Conservation (phyloP, 208 protist species). For the Leishmania amazonensis region DNA sequence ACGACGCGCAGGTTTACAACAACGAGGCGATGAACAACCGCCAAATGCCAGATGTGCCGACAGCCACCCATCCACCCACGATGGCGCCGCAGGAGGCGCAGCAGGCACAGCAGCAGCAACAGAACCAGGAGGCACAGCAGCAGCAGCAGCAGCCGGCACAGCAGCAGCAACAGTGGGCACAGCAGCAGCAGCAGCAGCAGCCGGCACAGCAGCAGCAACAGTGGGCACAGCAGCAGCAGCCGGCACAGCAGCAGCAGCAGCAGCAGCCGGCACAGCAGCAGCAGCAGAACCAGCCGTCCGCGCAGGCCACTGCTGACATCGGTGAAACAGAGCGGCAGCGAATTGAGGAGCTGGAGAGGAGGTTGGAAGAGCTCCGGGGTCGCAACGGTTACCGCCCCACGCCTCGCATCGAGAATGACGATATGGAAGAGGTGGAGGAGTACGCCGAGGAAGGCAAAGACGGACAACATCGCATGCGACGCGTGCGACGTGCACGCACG, state of each 20-base stretch:
- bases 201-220: neutral
- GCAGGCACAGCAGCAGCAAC: constrained; percentile 13
- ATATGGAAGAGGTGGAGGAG: constrained; percentile 26
- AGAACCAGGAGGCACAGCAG: constrained; percentile 9
- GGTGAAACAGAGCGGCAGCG: constrained; percentile 15
- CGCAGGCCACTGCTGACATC: neutral
- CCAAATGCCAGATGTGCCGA: neutral
- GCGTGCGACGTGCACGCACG: constrained; percentile 25
- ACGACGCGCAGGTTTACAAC: constrained; percentile 23
- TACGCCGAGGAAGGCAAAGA: constrained; percentile 31
- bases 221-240: constrained; percentile 10
- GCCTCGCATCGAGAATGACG: constrained; percentile 3
- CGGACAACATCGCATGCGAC: constrained; percentile 14
- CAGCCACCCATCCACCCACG: neutral
- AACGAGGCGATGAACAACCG: constrained; percentile 38
- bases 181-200: constrained; percentile 13
- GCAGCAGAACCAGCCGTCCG: neutral
- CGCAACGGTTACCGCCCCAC: constrained; percentile 3
- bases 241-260: neutral
- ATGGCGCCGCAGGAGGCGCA: constrained; percentile 3
- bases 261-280: constrained; percentile 5
- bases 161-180: constrained; percentile 5
- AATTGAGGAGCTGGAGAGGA: constrained; percentile 43
- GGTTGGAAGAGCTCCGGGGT: constrained; percentile 45
- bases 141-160: constrained; percentile 3